Evolutionary conservation across 2,329 filamentous ascomycete species (phyloP), one percentile per base, ranked within the genome.

Genomic region (Metarhizium brunneum): DNA sequence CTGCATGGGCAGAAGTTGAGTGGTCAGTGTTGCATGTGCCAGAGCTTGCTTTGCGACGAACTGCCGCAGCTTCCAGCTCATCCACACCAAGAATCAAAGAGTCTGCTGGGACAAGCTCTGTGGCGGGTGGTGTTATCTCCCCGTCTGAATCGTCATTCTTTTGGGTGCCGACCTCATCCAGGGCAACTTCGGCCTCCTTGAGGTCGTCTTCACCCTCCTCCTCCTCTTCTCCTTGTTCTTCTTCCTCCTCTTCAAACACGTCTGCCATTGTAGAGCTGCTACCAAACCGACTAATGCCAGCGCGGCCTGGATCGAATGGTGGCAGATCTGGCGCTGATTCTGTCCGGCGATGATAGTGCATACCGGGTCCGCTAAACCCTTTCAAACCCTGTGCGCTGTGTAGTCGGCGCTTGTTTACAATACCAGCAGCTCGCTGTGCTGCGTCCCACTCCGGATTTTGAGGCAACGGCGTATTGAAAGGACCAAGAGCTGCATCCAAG

Each of bases 401-500:
- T 66, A 94, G 79, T 57, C 86, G 81, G 60, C 86, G 81, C 64
- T 86, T 84, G 42, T 67, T 65, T 1, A 76, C 72, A n/a, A 75
- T 72, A 6, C 76, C 76, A 6, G 80, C 79, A 1, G 78, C 77
- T 57, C 76, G 76, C 61, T 87, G 83, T 7, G 84, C 85, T 2
- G 83, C 82, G 58, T 87, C 84, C 79, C 85, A 87, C 57, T 85
- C 83, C 2, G 81, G 74, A 57, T 84, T 85, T 11, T 77, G 76
- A 36, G 75, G 76, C 2, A 84, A 74, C 30, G 88, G 88, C 0
- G 91, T 95, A 64, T 95, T 94, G 70, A 96, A 95, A 0, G 92
- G 91, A 2, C 91, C 92, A 1, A 97, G 79, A 30, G 92, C 94
- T 18, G 92, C 92, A 72, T 99, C 94, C 47, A 99, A 76, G 69